Conservation (phyloP, 805 yeast species). For the Myxozyma sirexii region DNA sequence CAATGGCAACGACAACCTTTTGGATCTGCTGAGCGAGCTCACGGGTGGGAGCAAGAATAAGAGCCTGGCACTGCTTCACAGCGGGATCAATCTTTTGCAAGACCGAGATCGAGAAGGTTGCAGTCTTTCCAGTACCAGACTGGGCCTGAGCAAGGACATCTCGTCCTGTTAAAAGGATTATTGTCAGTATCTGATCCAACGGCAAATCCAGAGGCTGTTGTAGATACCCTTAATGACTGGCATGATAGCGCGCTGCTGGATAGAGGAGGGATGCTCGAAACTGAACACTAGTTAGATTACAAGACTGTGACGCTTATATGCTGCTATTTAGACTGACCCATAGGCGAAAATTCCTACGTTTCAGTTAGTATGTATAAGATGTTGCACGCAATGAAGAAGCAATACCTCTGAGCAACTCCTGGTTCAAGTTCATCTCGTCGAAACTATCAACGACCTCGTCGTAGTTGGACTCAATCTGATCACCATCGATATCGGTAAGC, state of each 20-base stretch:
- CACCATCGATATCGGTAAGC: conserved; percentile 32
- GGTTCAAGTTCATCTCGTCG: conserved; percentile 76
- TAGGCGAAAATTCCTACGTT: conserved; percentile 34
- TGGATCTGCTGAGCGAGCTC: conserved; percentile 94
- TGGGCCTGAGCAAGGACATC: conserved; percentile 99
- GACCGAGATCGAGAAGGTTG: conserved; percentile 94
- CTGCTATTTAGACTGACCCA: conserved; percentile 32
- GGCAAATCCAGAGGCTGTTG: too few relatives aligned
- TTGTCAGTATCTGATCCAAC: too few relatives aligned
- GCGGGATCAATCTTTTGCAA: conserved; percentile 80
- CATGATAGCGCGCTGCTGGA: conserved; percentile 95
- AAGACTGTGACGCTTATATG: too few relatives aligned
- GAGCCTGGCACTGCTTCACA: conserved; percentile 78
- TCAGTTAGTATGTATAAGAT: not conserved
- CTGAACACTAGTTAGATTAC: conserved; percentile 53
- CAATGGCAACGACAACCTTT: conserved; percentile 81
- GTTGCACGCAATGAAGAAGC: not conserved
- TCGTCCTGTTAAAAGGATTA: conserved; percentile 44
- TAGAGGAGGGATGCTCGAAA: conserved; percentile 94
- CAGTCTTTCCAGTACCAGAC: conserved; percentile 99
- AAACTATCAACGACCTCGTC: conserved; percentile 81
- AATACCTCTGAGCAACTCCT: conserved; percentile 65
- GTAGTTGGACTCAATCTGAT: conserved; percentile 83
- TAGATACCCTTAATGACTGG: conserved; percentile 82
- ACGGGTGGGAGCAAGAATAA: conserved; percentile 92